Percentiles rank a stretch among this genome's conserved stretches.
These are phyloP conservation scores for Astragalus membranaceus DNA, from an alignment of 306 rosid species.

Conservation along the genomic window DNA sequence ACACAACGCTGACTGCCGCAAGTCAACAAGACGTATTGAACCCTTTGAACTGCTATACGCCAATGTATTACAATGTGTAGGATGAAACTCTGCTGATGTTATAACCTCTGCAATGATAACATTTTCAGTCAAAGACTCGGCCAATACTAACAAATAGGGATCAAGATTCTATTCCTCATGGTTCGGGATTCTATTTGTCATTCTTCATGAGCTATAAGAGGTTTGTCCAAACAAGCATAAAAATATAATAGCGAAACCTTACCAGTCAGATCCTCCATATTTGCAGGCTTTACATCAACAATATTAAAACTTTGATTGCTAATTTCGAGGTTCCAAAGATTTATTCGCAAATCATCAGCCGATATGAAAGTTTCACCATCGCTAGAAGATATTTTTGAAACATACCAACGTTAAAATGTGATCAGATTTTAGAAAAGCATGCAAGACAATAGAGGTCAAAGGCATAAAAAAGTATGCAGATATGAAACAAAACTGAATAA, in stretches of 20 bases:
- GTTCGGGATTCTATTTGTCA: background rate
- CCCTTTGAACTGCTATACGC: constrained; percentile 99
- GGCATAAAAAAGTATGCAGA: background rate
- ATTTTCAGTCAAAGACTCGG: constrained; percentile 16
- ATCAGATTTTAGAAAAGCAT: constrained; percentile 21
- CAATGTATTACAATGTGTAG: constrained; percentile 83
- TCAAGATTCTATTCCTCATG: background rate
- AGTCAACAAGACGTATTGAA: constrained; percentile 89
- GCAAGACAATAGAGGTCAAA: background rate
- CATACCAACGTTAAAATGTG: constrained; percentile 15
- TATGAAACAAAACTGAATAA: background rate
- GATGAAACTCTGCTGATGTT: constrained; percentile 99
- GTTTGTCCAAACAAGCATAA: background rate
- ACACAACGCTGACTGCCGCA: constrained; percentile 98
- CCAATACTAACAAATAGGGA: background rate
- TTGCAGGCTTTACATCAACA: constrained; percentile 97
- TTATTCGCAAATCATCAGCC: constrained; percentile 97
- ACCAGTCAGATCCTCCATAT: constrained; percentile 99
- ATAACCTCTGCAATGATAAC: constrained; percentile 80
- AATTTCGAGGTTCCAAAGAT: constrained; percentile 98
- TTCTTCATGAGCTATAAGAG: background rate
- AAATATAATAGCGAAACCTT: constrained; percentile 26
- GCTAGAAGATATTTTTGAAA: constrained; percentile 33
- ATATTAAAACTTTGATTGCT: constrained; percentile 97
- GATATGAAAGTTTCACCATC: constrained; percentile 99